Evolutionary conservation across 176 grass and related monocot genomes (phyloP).

Genomic region (Triticum aestivum): IWGSC_CS_RefSeq_v2.1 NC_057797.1:5684362-5684861

Average conservation of each 20-base stretch:
- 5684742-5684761: constrained; percentile 71
- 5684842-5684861: constrained; percentile 46
- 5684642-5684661: constrained; percentile 62
- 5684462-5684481: constrained; percentile 38
- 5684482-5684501: constrained; percentile 69
- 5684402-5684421: not conserved
- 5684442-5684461: not conserved
- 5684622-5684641: constrained; percentile 56
- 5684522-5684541: constrained; percentile 59
- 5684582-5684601: constrained; percentile 56
- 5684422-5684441: not conserved
- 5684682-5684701: constrained; percentile 73
- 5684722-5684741: constrained; percentile 71
- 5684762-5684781: constrained; percentile 59
- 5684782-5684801: constrained; percentile 57
- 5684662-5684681: constrained; percentile 68
- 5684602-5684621: constrained; percentile 64
- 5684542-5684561: constrained; percentile 61
- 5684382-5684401: not conserved
- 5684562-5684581: constrained; percentile 61
- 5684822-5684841: constrained; percentile 71
- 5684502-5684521: constrained; percentile 48
- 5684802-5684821: constrained; percentile 59
- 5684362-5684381: not conserved
- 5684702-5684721: constrained; percentile 58